Base-by-base conservation (phyloP, 192 early-diverging fungal genomes). In the Linnemannia zychae region DNA sequence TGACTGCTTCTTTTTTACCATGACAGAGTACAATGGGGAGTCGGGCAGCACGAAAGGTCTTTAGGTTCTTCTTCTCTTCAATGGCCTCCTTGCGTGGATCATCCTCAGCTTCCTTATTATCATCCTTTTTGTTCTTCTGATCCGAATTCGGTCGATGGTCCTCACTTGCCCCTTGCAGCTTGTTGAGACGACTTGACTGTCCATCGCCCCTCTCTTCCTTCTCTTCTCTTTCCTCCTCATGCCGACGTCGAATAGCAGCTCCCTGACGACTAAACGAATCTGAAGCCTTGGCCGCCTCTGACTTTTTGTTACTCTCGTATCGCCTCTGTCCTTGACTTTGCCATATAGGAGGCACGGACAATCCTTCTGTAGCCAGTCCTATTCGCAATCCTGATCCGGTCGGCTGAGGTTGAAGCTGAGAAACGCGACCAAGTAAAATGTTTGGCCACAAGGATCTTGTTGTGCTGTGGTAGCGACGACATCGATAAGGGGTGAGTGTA, bases 11-110 rank as follows among this genome's bases (percentile, higher is more conserved):
- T 48, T 57, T 18, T 76, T 48, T 87, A 88, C 94, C 97, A 82
- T 98, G 97, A 81, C 96, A 97, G 18, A 98, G 91, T 7, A 97
- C 95, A 57, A 98, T 88, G 7, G 96, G 96, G 71, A 95, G 89
- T 20, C 93, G 88, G 9, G 96, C 95, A 11, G 96, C 91, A 73
- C 89, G 83, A 86, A 96, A 96, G 24, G 88, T 71, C 46, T 77
- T 72, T 22, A 49, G 9, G 3, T 40, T 57, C 18, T 75, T 24
- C 46, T 71, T 75, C 2, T 75, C 69, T 37, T 84, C 38, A 31
- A 77, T 46, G 46, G 72, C 68, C 28, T 84, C 46, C 67, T 84
- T 71, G 20, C 76, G 76, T 28, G 65, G 65, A 71, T 78, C 77
- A 2, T 68, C 36, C 12, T 40, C 46, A 24, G 71, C 72, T 28